A percentile compares a stretch with the other conserved stretches of the same genome.
These are phyloP conservation scores for Plantago lanceolata DNA, from an alignment of 305 asterid genomes.

Conservation along the genomic window DNA sequence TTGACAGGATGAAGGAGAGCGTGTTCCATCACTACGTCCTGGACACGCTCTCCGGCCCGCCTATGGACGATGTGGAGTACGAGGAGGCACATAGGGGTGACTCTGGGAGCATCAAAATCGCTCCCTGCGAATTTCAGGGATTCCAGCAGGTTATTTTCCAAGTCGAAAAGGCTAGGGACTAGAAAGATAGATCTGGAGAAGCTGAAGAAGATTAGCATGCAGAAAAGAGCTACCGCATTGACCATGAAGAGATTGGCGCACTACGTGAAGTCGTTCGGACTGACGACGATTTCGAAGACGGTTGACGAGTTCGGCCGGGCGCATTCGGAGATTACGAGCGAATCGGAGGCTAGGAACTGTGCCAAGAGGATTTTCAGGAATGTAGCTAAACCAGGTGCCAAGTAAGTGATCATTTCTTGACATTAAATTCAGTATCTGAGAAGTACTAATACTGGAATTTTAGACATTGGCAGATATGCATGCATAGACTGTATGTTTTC, in stretches of 20 bases:
- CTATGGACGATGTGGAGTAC: conserved; percentile 37
- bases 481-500: no score
- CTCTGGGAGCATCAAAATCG: conserved; percentile 24
- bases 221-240: conserved; percentile 48
- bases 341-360: conserved; percentile 43
- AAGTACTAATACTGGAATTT: no score
- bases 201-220: conserved; percentile 45
- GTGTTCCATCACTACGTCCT: conserved; percentile 56
- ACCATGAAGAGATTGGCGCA: conserved; percentile 45
- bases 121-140: conserved; percentile 34
- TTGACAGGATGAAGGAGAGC: conserved; percentile 64
- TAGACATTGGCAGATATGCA: no score
- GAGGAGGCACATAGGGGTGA: conserved; percentile 23
- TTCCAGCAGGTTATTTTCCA: conserved; percentile 32
- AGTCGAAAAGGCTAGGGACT: conserved; percentile 28
- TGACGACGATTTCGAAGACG: conserved; percentile 46
- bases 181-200: conserved; percentile 51
- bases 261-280: conserved; percentile 45
- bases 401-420: conserved; percentile 37
- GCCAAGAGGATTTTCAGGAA: conserved; percentile 55
- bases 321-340: conserved; percentile 46
- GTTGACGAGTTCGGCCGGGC: conserved; percentile 42
- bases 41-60: conserved; percentile 52
- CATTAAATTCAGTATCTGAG: no score
- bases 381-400: conserved; percentile 58